These are phyloP conservation scores for Aspergillus nomiae DNA, from an alignment of 2,329 filamentous ascomycete genomes.

Conservation along the genomic window DNA sequence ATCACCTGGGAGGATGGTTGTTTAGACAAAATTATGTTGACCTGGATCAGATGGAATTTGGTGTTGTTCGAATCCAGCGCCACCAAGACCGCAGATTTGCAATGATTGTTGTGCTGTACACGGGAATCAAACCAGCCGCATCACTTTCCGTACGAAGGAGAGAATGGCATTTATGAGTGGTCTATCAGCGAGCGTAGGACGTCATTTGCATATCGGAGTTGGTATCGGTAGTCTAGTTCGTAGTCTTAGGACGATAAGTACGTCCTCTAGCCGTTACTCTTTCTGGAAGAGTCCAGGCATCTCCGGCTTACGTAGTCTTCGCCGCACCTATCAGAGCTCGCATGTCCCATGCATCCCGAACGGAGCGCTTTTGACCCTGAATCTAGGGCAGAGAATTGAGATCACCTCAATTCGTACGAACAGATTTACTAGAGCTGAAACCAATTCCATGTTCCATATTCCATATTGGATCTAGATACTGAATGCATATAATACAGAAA, in stretches of 20 bases:
- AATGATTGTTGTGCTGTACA: not conserved
- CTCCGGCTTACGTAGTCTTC: conserved; percentile 1
- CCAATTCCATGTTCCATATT: not conserved
- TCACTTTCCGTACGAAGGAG: not conserved
- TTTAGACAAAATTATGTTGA: not conserved
- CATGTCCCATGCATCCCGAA: not conserved
- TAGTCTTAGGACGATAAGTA: not conserved
- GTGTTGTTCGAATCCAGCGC: not conserved
- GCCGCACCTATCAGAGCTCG: not conserved
- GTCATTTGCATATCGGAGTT: not conserved
- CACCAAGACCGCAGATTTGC: not conserved
- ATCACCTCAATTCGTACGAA: too few relatives aligned
- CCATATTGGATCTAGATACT: conserved; percentile 7
- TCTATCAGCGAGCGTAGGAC: not conserved
- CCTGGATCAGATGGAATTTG: not conserved
- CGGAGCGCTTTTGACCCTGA: not conserved
- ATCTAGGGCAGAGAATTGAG: not conserved
- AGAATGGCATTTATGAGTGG: not conserved
- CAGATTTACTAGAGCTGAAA: not conserved
- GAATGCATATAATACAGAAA: conserved; percentile 22
- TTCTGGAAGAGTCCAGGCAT: not conserved
- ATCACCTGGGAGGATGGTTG: not conserved
- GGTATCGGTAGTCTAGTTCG: not conserved
- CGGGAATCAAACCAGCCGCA: not conserved
- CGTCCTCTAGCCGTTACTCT: not conserved